Percentiles rank a stretch among this genome's conserved stretches.
Conservation (phyloP, 805 yeast genomes). For the Phaffomyces thermotolerans region DNA sequence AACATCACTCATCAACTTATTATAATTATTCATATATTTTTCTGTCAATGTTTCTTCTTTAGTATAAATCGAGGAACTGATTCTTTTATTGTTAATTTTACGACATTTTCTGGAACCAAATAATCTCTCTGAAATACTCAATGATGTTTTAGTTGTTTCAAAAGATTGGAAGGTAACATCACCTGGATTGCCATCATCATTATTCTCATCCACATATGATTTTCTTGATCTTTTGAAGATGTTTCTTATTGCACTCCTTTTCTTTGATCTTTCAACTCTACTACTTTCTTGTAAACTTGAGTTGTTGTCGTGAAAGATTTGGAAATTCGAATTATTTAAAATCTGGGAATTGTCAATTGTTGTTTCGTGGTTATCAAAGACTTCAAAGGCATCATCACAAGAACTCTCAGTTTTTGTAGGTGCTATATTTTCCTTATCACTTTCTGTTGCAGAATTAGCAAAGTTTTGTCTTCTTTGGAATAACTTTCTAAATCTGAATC, state of each 20-base stretch:
- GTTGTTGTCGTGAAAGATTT: not conserved
- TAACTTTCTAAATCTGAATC: slow-evolving; percentile 2
- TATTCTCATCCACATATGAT: not conserved
- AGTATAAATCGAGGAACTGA: slow-evolving; percentile 5
- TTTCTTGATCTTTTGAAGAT: not conserved
- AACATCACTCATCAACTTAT: slow-evolving; percentile 17
- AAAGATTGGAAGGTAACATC: not conserved
- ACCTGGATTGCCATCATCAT: not conserved
- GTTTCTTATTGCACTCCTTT: slow-evolving; percentile 1
- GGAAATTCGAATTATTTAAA: not conserved
- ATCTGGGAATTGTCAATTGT: not conserved
- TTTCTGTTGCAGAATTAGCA: not conserved
- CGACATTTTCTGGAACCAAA: slow-evolving; percentile 1
- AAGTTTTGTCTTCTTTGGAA: slow-evolving; percentile 5
- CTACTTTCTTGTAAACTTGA: slow-evolving; percentile 9
- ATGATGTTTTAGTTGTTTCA: not conserved
- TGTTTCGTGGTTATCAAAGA: slow-evolving; percentile 1
- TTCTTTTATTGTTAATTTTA: not conserved
- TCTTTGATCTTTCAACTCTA: not conserved
- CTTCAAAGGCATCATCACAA: slow-evolving; percentile 1
- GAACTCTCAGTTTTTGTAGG: slow-evolving; percentile 2
- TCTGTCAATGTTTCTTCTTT: slow-evolving; percentile 22
- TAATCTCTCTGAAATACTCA: slow-evolving; percentile 8
- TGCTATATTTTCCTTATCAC: slow-evolving; percentile 5
- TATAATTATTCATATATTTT: slow-evolving; percentile 18